Base-by-base conservation (phyloP, 78 protist genomes). In the Tieghemostelium lacteum region DNA sequence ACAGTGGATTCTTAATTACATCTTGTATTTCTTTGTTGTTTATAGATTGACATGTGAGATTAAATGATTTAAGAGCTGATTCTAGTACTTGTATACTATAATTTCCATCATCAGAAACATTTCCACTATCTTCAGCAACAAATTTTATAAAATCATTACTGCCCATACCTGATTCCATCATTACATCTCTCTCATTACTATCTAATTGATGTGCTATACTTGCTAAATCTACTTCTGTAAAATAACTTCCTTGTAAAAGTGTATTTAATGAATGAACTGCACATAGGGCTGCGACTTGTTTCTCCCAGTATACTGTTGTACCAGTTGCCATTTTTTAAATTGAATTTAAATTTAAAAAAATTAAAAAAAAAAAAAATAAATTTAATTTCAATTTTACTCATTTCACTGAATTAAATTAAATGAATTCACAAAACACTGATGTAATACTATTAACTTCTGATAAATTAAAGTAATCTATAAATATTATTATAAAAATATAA, bases 221-320 rank as follows among this genome's bases (percentile, higher is more conserved):
- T 22, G 86, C 87, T 26, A 93, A 29, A 37, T 85, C 93, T 10
- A 73, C 64, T 5, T 64, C 93, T 63, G 69, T 75, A 36, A 93
- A 85, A 26, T 49, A 55, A 39, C 72, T 72, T 26, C 87, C 86
- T 24, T 86, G 96, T 22, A 93, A 36, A 28, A 85, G 7, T 36
- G 92, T 64, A 71, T 93, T 93, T 28, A 93, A 8, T 10, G 76
- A 78, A 54, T 93, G 96, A 3, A 75, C 88, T 19, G 76, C 93
- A 74, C 96, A 93, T 37, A 93, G 70, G 33, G 80, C 75, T 49
- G 87, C 96, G 19, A 77, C 93, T 86, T n/a, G n/a, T n/a, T n/a
- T n/a, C n/a, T n/a, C n/a, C n/a, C n/a, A n/a, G n/a, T n/a, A n/a
- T n/a, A n/a, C n/a, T n/a, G n/a, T n/a, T n/a, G n/a, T n/a, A n/a